Evolutionary conservation across 495 filamentous ascomycete species (phyloP), one percentile per base, ranked within the genome.

Genomic region (Penicillium mononematosum): DNA sequence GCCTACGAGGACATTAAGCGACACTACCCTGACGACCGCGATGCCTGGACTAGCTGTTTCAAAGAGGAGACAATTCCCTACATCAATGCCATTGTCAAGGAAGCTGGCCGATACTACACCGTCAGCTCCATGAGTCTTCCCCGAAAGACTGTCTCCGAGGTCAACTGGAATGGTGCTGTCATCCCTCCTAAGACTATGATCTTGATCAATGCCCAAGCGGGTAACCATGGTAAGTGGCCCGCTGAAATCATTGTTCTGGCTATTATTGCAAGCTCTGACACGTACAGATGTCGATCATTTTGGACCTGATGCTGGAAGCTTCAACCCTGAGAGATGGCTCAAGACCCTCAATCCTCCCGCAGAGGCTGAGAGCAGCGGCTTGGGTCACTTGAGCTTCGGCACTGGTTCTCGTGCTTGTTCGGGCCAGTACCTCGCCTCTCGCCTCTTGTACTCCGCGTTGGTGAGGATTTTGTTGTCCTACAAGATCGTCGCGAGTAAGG

Each of bases 171-270:
- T 47, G 80, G 78, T 8, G 78, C 78, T 11, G 74, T 72, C n/a
- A 83, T 84, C 32, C 81, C 81, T 0, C 64, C 75, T 0, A 76
- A 76, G 55, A 84, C 80, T 0, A 83, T 83, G 78, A 68, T 84
- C 11, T 64, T 83, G 50, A 81, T 83, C 53, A 84, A 84, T 53
- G 78, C 79, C 0, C 82, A 84, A 50, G 82, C 80, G 12, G 81
- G 75, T 1, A 84, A 84, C 55, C 82, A 82, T 53, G 81, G 81
- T 83, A 60, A 63, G 70, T 59, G 14, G 1, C 41, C 20, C 3
- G 16, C 27, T 17, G 20, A 20, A 20, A 20, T 20, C 1, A 2
- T 20, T 20, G 20, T 20, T 0, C 19, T 10, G 5, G n/a, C 12
- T 46, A 24, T 11, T 46, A 12, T 27, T 19, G 31, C 14, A 42